Conservation (phyloP, 306 rosid species). For the Prunus campanulata region DNA sequence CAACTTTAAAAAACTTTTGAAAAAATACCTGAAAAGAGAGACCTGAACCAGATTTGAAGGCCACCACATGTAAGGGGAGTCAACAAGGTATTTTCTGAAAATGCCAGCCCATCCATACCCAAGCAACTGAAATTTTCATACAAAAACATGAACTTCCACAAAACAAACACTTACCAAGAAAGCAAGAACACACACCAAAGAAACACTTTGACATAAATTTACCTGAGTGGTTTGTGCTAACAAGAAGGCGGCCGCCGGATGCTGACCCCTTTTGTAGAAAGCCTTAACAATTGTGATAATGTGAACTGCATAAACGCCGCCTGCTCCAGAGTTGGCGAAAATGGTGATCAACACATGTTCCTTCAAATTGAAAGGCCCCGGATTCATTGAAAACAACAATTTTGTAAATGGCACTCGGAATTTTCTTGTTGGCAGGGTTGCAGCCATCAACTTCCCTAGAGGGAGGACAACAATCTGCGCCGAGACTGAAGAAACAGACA, state of each 20-base stretch:
- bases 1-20: neutral
- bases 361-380: slow-evolving; percentile 76
- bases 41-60: slow-evolving; percentile 82
- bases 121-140: slow-evolving; percentile 57
- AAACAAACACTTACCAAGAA: neutral
- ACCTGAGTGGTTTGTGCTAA: slow-evolving; percentile 84
- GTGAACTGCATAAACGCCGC: slow-evolving; percentile 66
- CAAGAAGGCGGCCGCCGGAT: slow-evolving; percentile 61
- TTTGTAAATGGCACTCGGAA: slow-evolving; percentile 44
- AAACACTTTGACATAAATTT: neutral
- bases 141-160: neutral
- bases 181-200: neutral
- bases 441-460: slow-evolving; percentile 81
- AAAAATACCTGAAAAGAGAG: slow-evolving; percentile 67
- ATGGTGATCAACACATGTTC: slow-evolving; percentile 87
- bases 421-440: slow-evolving; percentile 42
- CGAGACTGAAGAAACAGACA: slow-evolving; percentile 50
- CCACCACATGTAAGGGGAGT: slow-evolving; percentile 99
- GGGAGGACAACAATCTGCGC: slow-evolving; percentile 77
- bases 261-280: slow-evolving; percentile 57
- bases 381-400: slow-evolving; percentile 64
- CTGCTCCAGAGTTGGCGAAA: slow-evolving; percentile 67
- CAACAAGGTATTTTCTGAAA: slow-evolving; percentile 75
- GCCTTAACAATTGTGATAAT: slow-evolving; percentile 82
- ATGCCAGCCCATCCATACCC: slow-evolving; percentile 98